A percentile compares a stretch with the other conserved stretches of the same genome.
These are phyloP conservation scores for Neonectria faginata DNA, from an alignment of 2,329 filamentous ascomycete genomes.

Conservation along the genomic window DNA sequence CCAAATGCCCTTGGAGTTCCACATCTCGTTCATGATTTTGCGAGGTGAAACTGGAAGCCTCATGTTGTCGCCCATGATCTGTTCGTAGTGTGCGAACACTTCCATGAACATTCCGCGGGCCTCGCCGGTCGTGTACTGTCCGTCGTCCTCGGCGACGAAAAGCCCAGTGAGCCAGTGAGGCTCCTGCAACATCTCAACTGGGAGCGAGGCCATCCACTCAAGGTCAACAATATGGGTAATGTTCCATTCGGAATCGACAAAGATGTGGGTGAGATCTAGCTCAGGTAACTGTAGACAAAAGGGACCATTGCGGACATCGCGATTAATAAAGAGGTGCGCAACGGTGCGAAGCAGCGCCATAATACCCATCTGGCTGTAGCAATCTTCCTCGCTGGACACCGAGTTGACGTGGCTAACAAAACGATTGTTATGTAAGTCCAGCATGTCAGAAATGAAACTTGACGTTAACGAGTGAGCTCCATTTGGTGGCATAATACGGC, in stretches of 20 bases:
- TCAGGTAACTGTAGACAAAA: slow-evolving; percentile 20
- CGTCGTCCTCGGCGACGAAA: neutral
- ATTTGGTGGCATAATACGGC: neutral
- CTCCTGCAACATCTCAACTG: slow-evolving; percentile 20
- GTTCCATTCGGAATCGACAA: slow-evolving; percentile 16
- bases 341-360: neutral
- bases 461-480: neutral
- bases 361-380: slow-evolving; percentile 4
- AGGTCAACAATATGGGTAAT: slow-evolving; percentile 18
- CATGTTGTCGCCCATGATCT: neutral
- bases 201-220: slow-evolving; percentile 15
- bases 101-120: neutral
- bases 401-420: slow-evolving; percentile 4
- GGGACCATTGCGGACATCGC: neutral
- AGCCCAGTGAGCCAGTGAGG: slow-evolving; percentile 17
- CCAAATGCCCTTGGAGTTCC: neutral
- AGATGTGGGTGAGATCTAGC: slow-evolving; percentile 14
- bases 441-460: neutral
- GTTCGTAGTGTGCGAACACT: neutral
- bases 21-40: neutral
- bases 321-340: neutral
- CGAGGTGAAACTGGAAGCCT: neutral
- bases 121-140: neutral
- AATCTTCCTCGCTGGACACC: neutral
- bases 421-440: neutral